phyloP scores from a whole-genome alignment of 768 basidiomycete genomes.

The Suillus brevipes region DNA sequence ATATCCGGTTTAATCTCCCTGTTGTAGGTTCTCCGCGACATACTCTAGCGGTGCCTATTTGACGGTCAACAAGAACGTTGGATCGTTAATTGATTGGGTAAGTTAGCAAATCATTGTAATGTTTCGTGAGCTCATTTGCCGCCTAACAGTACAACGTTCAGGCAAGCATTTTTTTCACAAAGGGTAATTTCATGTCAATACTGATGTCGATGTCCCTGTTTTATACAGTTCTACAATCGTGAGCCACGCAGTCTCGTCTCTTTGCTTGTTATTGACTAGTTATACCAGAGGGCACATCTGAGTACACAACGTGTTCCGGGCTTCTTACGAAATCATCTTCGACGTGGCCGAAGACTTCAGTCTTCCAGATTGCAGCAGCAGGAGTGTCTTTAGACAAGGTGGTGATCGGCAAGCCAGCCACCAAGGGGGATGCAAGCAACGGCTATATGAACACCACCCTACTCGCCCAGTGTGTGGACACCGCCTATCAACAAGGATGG shows the following conservation, averaged over 20 bases:
- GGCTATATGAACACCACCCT: slow-evolving; percentile 56
- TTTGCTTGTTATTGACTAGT: not conserved
- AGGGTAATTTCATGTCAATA: not conserved
- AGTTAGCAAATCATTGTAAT: not conserved
- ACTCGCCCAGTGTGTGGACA: slow-evolving; percentile 57
- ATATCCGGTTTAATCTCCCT: not conserved
- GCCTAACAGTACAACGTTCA: slow-evolving; percentile 18
- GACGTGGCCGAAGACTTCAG: slow-evolving; percentile 40
- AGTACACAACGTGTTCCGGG: slow-evolving; percentile 39
- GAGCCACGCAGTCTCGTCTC: slow-evolving; percentile 10
- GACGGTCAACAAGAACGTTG: slow-evolving; percentile 38
- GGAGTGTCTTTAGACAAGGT: slow-evolving; percentile 64
- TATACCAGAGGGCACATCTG: slow-evolving; percentile 34
- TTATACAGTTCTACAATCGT: slow-evolving; percentile 44
- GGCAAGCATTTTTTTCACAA: not conserved
- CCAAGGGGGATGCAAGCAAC: slow-evolving; percentile 49
- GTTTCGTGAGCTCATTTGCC: not conserved
- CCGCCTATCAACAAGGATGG: slow-evolving; percentile 66
- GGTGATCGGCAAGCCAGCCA: slow-evolving; percentile 73
- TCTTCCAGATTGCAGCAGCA: slow-evolving; percentile 50
- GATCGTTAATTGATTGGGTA: slow-evolving; percentile 47
- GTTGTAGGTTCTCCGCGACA: slow-evolving; percentile 34
- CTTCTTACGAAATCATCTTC: slow-evolving; percentile 42
- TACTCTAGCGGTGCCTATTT: slow-evolving; percentile 43
- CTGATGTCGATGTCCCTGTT: not conserved